Evolutionary conservation across 2,329 filamentous ascomycete species (phyloP).

Genomic region (Gnomoniopsis smithogilvyi): DNA sequence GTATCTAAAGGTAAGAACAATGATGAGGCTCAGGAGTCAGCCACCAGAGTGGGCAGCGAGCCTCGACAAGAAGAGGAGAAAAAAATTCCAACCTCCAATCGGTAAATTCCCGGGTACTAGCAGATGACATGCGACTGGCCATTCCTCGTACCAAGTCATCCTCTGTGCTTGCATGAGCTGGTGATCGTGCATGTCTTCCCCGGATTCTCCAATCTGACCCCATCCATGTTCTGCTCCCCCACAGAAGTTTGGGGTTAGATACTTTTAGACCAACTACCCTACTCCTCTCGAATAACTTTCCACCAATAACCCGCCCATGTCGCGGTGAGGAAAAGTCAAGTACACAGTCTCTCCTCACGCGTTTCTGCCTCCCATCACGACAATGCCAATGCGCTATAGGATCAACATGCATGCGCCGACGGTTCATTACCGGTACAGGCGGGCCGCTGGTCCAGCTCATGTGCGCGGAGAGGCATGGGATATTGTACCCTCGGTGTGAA

Average conservation of each 20-base stretch:
- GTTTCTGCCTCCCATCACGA: not conserved
- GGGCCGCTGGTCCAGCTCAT: slow-evolving; percentile 13
- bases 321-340: not conserved
- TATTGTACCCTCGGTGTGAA: not conserved
- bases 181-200: slow-evolving; percentile 1
- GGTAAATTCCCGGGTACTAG: not conserved
- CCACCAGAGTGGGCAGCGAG: too few relatives aligned
- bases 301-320: slow-evolving; percentile 11
- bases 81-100: too few relatives aligned
- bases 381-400: not conserved
- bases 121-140: too few relatives aligned
- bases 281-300: slow-evolving; percentile 11
- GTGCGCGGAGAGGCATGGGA: not conserved
- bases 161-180: not conserved
- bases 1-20: too few relatives aligned
- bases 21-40: too few relatives aligned
- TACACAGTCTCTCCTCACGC: not conserved
- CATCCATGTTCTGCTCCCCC: not conserved
- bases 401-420: not conserved
- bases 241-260: slow-evolving; percentile 4
- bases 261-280: not conserved
- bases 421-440: slow-evolving; percentile 5
- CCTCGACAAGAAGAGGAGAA: too few relatives aligned
- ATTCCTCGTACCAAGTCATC: not conserved
- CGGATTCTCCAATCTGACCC: not conserved